Percentiles rank a stretch among this genome's conserved stretches.
phyloP scores from a whole-genome alignment of 176 grass and related monocot genomes.

The Oryza longistaminata region DNA sequence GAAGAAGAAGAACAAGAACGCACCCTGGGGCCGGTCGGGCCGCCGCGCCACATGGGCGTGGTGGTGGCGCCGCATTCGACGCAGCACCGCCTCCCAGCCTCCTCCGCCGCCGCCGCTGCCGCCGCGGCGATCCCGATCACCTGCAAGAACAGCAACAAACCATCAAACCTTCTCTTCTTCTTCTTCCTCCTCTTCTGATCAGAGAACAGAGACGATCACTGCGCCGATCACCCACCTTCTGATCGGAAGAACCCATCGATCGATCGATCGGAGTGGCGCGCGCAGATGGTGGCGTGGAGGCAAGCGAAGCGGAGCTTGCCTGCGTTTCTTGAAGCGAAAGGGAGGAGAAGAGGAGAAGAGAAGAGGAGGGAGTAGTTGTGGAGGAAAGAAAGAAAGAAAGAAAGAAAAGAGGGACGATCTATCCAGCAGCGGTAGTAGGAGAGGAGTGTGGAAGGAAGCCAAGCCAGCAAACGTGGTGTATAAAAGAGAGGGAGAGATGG shows the following conservation, averaged over 20 bases:
- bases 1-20: background rate
- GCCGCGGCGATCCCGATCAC: slow-evolving; percentile 25
- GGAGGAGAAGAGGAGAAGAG: background rate
- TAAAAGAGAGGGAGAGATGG: background rate
- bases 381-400: background rate
- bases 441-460: slow-evolving; percentile 47
- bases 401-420: background rate
- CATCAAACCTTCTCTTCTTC: background rate
- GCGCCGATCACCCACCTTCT: slow-evolving; percentile 36
- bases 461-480: slow-evolving; percentile 4
- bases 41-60: slow-evolving; percentile 83
- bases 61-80: slow-evolving; percentile 78
- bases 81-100: slow-evolving; percentile 53
- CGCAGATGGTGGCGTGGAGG: background rate
- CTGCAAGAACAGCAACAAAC: slow-evolving; percentile 1
- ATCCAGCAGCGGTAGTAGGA: background rate
- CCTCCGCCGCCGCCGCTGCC: background rate
- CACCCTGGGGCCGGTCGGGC: slow-evolving; percentile 78
- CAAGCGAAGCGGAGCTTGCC: background rate
- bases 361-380: background rate
- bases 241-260: slow-evolving; percentile 56
- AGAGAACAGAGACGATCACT: background rate
- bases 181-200: background rate
- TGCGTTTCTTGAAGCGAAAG: slow-evolving; percentile 40
- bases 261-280: background rate